Evolutionary conservation across 768 basidiomycete genomes (phyloP).

Genomic region (Lactarius pseudohatsudake): DNA sequence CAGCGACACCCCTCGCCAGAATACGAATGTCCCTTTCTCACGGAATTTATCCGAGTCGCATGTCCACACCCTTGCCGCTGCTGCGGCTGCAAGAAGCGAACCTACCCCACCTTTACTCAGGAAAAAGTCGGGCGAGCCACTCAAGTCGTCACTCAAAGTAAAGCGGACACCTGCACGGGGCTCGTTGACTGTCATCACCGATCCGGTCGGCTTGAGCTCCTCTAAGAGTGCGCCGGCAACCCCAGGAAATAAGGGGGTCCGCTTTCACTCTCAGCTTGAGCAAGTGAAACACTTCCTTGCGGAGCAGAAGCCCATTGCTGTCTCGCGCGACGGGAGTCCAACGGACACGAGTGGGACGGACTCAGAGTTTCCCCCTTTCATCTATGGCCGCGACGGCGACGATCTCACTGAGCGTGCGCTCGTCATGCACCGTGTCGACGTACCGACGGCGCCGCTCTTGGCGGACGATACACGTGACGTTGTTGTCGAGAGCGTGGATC

Average conservation of each 20-base stretch:
- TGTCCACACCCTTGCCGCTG: slow-evolving; percentile 23
- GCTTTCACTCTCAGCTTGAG: slow-evolving; percentile 90
- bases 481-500: slow-evolving; percentile 52
- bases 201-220: slow-evolving; percentile 35
- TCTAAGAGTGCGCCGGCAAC: slow-evolving; percentile 80
- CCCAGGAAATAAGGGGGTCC: slow-evolving; percentile 82
- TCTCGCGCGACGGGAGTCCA: slow-evolving; percentile 87
- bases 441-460: slow-evolving; percentile 44
- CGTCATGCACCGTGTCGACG: slow-evolving; percentile 65
- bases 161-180: slow-evolving; percentile 49
- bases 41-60: slow-evolving; percentile 29
- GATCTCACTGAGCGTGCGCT: slow-evolving; percentile 40
- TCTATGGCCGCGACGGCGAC: slow-evolving; percentile 48
- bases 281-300: slow-evolving; percentile 93
- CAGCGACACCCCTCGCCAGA: slow-evolving; percentile 17
- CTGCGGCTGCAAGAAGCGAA: slow-evolving; percentile 6
- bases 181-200: slow-evolving; percentile 53
- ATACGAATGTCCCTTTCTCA: slow-evolving; percentile 1
- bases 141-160: slow-evolving; percentile 88
- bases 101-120: slow-evolving; percentile 47
- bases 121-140: slow-evolving; percentile 92
- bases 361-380: slow-evolving; percentile 69
- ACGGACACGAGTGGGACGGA: slow-evolving; percentile 82
- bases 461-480: slow-evolving; percentile 45
- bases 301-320: slow-evolving; percentile 92